These are phyloP conservation scores for Hypoxylon cercidicola DNA, from an alignment of 495 filamentous ascomycete species.

Conservation along the genomic window DNA sequence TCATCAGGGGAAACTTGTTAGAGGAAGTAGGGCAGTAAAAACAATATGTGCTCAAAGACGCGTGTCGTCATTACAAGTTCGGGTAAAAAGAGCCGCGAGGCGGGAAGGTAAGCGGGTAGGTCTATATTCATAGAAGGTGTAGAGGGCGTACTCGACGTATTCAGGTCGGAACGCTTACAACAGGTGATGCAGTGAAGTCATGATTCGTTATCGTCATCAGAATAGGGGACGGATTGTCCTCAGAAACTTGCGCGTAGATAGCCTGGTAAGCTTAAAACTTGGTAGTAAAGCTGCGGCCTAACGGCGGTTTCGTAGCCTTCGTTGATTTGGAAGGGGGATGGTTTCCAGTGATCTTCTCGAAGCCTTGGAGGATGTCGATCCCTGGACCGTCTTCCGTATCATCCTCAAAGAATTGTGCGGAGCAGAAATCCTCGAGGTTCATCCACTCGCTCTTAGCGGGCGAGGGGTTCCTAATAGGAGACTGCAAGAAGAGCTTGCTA, in stretches of 20 bases:
- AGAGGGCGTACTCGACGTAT: conserved; percentile 11
- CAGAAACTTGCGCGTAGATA: background rate
- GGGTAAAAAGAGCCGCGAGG: conserved; percentile 40
- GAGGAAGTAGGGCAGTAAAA: conserved; percentile 10
- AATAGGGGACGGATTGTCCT: conserved; percentile 7
- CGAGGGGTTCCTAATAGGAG: conserved; percentile 53
- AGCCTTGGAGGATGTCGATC: conserved; percentile 87
- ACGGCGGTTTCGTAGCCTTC: conserved; percentile 49
- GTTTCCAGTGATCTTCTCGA: conserved; percentile 82
- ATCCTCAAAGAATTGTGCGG: conserved; percentile 64
- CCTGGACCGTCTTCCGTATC: conserved; percentile 71
- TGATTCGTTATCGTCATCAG: conserved; percentile 46
- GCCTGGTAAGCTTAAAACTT: conserved; percentile 48
- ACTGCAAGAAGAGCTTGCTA: conserved; percentile 72
- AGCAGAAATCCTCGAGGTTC: conserved; percentile 65
- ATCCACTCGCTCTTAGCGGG: conserved; percentile 59
- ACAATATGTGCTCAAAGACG: conserved; percentile 31
- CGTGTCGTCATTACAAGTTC: conserved; percentile 48
- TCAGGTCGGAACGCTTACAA: conserved; percentile 17
- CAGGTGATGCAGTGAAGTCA: conserved; percentile 39
- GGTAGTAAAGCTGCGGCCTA: conserved; percentile 56
- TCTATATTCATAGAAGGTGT: conserved; percentile 37
- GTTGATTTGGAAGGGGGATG: conserved; percentile 42
- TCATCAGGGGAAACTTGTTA: conserved; percentile 13
- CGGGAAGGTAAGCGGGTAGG: conserved; percentile 38